phyloP scores from a whole-genome alignment of 75 land plant species.

The Sequoia sempervirens region DNA sequence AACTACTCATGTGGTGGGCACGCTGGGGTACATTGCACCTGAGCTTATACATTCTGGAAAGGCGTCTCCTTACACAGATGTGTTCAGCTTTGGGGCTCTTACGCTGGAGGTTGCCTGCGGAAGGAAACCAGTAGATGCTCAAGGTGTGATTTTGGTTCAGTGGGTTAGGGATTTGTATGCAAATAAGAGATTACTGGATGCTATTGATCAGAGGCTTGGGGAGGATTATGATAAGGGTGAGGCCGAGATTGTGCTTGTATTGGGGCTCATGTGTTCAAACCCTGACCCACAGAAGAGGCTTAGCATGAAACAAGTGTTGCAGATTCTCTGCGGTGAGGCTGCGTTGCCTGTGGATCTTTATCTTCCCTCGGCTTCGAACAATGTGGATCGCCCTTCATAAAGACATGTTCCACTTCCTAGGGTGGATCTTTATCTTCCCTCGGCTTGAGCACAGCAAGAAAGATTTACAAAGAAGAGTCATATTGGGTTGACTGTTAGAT shows the following conservation, averaged over 20 bases:
- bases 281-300: not conserved
- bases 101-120: slow-evolving; percentile 5
- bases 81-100: not conserved
- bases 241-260: not conserved
- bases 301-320: not conserved
- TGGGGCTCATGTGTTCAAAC: not conserved
- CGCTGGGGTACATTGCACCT: slow-evolving; percentile 25
- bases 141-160: not conserved
- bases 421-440: too few species aligned
- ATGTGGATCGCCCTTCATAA: too few species aligned
- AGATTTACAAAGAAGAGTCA: too few species aligned
- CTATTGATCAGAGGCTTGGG: not conserved
- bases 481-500: too few species aligned
- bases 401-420: too few species aligned
- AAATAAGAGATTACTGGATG: not conserved
- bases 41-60: not conserved
- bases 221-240: not conserved
- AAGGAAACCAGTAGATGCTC: not conserved
- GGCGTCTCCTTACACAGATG: not conserved
- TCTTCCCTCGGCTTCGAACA: not conserved
- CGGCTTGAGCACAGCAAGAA: too few species aligned
- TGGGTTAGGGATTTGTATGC: not conserved
- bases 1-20: not conserved
- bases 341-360: not conserved
- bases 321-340: not conserved